phyloP scores from a whole-genome alignment of 225 moss, liverwort and hornwort genomes.

The Asterella californica region DNA sequence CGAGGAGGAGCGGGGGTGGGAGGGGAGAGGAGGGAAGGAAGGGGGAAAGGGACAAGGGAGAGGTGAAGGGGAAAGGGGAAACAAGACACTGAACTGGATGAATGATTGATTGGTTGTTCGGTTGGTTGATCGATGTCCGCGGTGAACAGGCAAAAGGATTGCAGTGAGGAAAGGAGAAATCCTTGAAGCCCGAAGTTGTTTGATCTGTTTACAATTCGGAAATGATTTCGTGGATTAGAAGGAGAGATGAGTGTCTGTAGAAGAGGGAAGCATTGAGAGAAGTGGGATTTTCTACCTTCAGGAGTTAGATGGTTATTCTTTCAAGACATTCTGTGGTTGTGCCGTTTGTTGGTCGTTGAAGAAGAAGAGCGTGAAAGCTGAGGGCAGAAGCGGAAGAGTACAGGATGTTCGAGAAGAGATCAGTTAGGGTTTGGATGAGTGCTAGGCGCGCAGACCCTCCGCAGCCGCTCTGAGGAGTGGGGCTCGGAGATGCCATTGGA shows the following conservation, averaged over 20 bases:
- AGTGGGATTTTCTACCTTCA: background rate
- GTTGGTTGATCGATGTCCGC: background rate
- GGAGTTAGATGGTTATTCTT: background rate
- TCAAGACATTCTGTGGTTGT: conserved; percentile 15
- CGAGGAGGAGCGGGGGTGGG: background rate
- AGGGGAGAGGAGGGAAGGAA: background rate
- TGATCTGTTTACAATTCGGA: conserved; percentile 6
- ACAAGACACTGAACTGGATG: background rate
- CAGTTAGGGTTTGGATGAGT: conserved; percentile 53
- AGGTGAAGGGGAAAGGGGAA: background rate
- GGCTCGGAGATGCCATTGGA: conserved; percentile 42
- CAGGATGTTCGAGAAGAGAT: conserved; percentile 44
- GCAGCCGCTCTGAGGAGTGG: conserved; percentile 42
- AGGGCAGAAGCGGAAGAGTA: conserved; percentile 8
- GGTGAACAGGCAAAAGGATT: background rate
- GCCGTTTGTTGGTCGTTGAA: conserved; percentile 30
- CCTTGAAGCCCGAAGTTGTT: background rate
- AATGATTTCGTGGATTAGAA: background rate
- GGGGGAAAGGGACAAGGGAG: background rate
- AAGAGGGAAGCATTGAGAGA: background rate
- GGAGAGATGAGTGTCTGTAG: background rate
- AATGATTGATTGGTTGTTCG: background rate
- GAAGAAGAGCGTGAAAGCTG: conserved; percentile 6
- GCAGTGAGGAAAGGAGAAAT: background rate
- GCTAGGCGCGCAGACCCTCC: conserved; percentile 38